Evolutionary conservation across 306 rosid species (phyloP).

Genomic region (Lathyrus oleraceus): DNA sequence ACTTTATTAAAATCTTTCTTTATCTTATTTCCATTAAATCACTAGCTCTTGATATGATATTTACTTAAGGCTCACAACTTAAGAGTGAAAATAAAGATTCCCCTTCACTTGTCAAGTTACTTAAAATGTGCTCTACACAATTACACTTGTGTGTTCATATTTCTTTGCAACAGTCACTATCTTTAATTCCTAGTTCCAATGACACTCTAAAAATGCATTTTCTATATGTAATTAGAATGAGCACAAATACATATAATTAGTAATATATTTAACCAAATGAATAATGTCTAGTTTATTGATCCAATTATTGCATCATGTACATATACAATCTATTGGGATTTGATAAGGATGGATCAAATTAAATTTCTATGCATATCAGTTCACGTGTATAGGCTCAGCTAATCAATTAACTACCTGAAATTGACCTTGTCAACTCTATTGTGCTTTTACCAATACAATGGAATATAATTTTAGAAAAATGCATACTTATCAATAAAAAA

Average conservation of each 20-base stretch:
- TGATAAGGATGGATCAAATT: conserved; percentile 40
- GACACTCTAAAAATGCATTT: conserved; percentile 46
- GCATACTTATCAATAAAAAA: conserved; percentile 9
- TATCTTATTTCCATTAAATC: conserved; percentile 53
- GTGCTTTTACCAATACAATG: conserved; percentile 29
- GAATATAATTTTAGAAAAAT: conserved; percentile 11
- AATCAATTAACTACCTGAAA: conserved; percentile 43
- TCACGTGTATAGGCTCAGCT: conserved; percentile 53
- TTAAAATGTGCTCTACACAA: conserved; percentile 48
- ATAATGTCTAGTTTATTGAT: conserved; percentile 40
- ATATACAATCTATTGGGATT: conserved; percentile 61
- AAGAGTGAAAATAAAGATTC: conserved; percentile 65
- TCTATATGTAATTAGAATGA: conserved; percentile 14
- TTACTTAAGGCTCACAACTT: conserved; percentile 46
- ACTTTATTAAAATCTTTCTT: conserved; percentile 46
- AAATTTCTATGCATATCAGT: conserved; percentile 41
- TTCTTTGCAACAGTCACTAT: conserved; percentile 65
- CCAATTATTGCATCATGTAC: conserved; percentile 57
- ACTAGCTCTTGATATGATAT: conserved; percentile 41
- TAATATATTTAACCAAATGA: not conserved
- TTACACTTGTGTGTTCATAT: conserved; percentile 47
- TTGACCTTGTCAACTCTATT: conserved; percentile 46
- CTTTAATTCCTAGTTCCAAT: conserved; percentile 66
- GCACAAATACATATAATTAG: conserved; percentile 16
- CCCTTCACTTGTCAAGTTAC: conserved; percentile 60